phyloP scores from a whole-genome alignment of 441 rosid genomes.

The Pelargonium fulgidum region DNA sequence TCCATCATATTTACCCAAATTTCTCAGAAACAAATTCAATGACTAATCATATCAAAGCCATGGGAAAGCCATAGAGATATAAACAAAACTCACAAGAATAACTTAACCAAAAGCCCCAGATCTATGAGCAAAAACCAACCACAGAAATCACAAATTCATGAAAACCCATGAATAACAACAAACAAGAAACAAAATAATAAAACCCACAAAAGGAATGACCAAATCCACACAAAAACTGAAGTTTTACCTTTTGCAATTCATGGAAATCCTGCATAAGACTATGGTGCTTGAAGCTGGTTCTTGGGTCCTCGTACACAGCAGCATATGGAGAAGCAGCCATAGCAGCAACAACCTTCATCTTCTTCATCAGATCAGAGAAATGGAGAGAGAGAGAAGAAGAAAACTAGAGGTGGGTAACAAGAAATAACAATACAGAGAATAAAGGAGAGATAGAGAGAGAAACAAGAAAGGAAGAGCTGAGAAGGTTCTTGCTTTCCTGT shows the following conservation, averaged over 20 bases:
- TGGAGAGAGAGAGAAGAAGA: not conserved
- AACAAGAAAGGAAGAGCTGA: not conserved
- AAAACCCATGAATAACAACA: not conserved
- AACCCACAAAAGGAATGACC: slow-evolving; percentile 8
- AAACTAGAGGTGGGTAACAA: not conserved
- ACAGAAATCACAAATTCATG: slow-evolving; percentile 5
- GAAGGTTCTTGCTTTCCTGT: not conserved
- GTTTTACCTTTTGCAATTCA: slow-evolving; percentile 51
- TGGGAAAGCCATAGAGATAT: not conserved
- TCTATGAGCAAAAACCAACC: not conserved
- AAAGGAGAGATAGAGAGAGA: not conserved
- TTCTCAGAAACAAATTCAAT: not conserved
- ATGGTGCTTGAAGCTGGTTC: slow-evolving; percentile 43
- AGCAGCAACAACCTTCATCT: slow-evolving; percentile 37
- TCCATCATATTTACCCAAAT: not conserved
- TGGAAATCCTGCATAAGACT: slow-evolving; percentile 58
- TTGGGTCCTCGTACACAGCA: slow-evolving; percentile 14
- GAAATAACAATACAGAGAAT: not conserved
- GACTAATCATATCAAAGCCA: not conserved
- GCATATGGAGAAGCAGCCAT: no score
- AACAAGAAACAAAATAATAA: not conserved
- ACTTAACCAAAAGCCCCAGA: not conserved
- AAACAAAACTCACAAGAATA: not conserved
- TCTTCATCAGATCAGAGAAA: slow-evolving; percentile 41
- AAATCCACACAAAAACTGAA: slow-evolving; percentile 15